These are phyloP conservation scores for Striga hermonthica DNA, from an alignment of 305 asterid genomes.

Conservation along the genomic window DNA sequence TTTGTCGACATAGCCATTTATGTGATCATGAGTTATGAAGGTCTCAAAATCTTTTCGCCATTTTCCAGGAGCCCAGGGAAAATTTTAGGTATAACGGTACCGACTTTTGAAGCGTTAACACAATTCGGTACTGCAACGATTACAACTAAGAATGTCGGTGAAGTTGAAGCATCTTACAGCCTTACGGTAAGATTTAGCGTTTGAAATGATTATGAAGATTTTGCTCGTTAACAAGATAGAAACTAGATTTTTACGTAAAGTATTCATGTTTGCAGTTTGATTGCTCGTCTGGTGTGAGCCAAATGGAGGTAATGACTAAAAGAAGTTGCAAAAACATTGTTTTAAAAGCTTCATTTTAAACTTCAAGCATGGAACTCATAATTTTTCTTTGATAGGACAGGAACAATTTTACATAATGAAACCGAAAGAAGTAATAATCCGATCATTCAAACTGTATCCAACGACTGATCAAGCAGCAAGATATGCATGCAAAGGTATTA, in stretches of 20 bases:
- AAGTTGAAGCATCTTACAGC: conserved; percentile 95
- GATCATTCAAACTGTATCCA: conserved; percentile 88
- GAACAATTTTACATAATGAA: conserved; percentile 95
- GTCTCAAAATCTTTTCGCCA: conserved; percentile 7
- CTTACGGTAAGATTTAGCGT: conserved; percentile 63
- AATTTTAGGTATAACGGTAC: conserved; percentile 68
- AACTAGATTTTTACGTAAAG: background rate
- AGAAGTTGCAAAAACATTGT: background rate
- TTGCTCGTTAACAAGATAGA: background rate
- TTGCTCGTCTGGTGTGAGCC: conserved; percentile 88
- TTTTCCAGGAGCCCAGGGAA: conserved; percentile 84
- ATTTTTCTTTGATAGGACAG: conserved; percentile 39
- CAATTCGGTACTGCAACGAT: conserved; percentile 86
- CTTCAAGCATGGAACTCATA: conserved; percentile 12
- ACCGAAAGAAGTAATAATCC: conserved; percentile 63
- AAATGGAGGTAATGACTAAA: conserved; percentile 71
- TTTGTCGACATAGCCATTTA: background rate
- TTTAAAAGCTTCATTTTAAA: background rate
- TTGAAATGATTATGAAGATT: conserved; percentile 14
- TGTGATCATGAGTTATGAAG: conserved; percentile 13
- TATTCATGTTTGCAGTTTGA: conserved; percentile 66
- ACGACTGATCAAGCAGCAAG: conserved; percentile 90
- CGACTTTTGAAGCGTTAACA: conserved; percentile 90
- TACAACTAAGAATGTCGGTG: conserved; percentile 79
- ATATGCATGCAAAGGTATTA: conserved; percentile 75